Base-by-base conservation (phyloP, 164 flowering plant species). In the Akebia trifoliata region DNA sequence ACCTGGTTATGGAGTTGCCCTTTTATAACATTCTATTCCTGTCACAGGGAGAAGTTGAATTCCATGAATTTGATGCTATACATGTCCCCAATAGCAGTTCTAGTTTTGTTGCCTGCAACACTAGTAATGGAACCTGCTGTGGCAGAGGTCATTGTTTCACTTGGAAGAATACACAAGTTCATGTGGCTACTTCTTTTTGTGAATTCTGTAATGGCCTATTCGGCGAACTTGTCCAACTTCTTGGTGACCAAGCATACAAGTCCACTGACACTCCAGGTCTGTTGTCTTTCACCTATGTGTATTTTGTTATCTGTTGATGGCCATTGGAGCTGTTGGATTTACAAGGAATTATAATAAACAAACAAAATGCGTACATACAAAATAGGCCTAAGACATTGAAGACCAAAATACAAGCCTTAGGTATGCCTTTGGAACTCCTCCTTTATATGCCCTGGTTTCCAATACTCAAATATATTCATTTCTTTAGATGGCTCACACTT, bases 161-260 rank as follows among this genome's bases (percentile, higher is more conserved):
- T 90, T 63, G 94, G 77, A 37, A 66, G 43, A 22, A 49, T 71
- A 45, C 78, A 84, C 35, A 79, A 56, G 56, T 79, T 61, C 58
- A 81, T 90, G 83, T 81, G 86, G 91, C 24, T 83, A 25, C 92
- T 90, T 68, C 90, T 93, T 64, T 25, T 81, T 21, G 35, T 85
- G 57, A 93, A 93, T 69, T 90, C 98, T 49, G 60, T 72, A 15
- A 66, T 84, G 83, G 98, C 98, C 10, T 93, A 87, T 67, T 71
- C 81, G 12, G 98, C 85, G 12, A 93, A 93, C 66, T 71, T 93
- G 69, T 61, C 78, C 37, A 93, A 93, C 72, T 90, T 93, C 75
- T 77, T 92, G 84, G 98, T 92, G 60, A 93, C 98, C 6, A 93
- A 93, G 73, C 91, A 93, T 63, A 93, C 98, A 18, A 93, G 98